Evolutionary conservation across 108 stramenopile genomes (phyloP).

Genomic region (Cyclostephanos tholiformis): DNA sequence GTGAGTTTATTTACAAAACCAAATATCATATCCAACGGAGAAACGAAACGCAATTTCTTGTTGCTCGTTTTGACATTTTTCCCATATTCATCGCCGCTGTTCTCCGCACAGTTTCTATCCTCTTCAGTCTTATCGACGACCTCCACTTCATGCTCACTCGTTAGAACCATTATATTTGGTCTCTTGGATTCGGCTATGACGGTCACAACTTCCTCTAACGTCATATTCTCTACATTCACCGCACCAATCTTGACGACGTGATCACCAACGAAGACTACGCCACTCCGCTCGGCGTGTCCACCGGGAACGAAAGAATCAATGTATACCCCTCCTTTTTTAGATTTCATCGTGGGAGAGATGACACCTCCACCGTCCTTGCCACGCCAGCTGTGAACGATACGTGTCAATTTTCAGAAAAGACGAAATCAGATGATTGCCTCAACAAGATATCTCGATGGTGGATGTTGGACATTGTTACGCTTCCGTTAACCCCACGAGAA

Average conservation of each 20-base stretch:
- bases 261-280: constrained; percentile 74
- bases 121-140: constrained; percentile 59
- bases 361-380: constrained; percentile 40
- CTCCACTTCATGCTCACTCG: constrained; percentile 44
- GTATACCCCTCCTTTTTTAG: constrained; percentile 74
- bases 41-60: constrained; percentile 24
- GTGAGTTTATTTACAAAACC: constrained; percentile 44
- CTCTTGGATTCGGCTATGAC: constrained; percentile 66
- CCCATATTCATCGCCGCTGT: constrained; percentile 7
- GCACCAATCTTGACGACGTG: constrained; percentile 65
- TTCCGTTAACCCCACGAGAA: not conserved
- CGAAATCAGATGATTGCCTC: not conserved
- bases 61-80: not conserved
- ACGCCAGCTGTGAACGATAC: constrained; percentile 26
- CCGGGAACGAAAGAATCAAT: constrained; percentile 75
- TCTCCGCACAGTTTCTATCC: constrained; percentile 46
- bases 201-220: constrained; percentile 66
- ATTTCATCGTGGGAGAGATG: constrained; percentile 4
- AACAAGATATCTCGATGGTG: not conserved
- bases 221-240: constrained; percentile 69
- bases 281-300: constrained; percentile 73
- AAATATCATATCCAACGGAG: constrained; percentile 42
- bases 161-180: constrained; percentile 68
- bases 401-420: not conserved
- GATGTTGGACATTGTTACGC: not conserved